Evolutionary conservation across 225 moss, liverwort and hornwort species (phyloP).

Genomic region (Straminergon stramineum): DNA sequence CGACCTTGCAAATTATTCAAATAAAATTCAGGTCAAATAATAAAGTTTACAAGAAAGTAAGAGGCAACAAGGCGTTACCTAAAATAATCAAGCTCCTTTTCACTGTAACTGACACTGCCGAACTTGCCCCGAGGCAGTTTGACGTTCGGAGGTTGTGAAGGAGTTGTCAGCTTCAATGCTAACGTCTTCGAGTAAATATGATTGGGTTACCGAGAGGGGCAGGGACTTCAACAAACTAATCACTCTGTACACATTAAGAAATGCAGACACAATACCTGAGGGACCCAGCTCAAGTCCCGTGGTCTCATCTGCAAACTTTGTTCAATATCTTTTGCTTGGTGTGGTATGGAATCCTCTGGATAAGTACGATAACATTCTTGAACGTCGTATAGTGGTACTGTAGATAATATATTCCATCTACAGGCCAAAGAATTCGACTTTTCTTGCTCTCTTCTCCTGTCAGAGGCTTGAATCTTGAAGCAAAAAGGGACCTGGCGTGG

Average conservation of each 20-base stretch:
- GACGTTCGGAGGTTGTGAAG: background rate
- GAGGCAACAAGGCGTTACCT: conserved; percentile 17
- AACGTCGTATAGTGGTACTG: background rate
- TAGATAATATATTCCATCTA: no score
- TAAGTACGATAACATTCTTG: background rate
- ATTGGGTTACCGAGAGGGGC: background rate
- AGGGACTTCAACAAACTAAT: background rate
- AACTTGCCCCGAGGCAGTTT: background rate
- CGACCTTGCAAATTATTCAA: background rate
- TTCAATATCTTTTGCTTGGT: background rate
- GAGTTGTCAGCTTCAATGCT: background rate
- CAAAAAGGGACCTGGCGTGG: background rate
- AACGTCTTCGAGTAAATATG: background rate
- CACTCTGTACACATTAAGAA: background rate
- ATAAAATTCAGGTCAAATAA: background rate
- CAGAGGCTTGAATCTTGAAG: background rate
- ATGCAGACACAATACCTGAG: background rate
- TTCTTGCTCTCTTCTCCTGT: background rate
- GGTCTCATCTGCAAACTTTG: background rate
- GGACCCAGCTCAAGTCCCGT: background rate
- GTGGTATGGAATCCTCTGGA: background rate
- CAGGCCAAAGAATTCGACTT: background rate
- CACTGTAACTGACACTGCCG: background rate
- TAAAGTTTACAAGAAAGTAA: background rate
- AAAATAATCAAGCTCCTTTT: background rate